Conservation (phyloP, 345 rosid genomes). For the Moricandia moricandioides region DNA sequence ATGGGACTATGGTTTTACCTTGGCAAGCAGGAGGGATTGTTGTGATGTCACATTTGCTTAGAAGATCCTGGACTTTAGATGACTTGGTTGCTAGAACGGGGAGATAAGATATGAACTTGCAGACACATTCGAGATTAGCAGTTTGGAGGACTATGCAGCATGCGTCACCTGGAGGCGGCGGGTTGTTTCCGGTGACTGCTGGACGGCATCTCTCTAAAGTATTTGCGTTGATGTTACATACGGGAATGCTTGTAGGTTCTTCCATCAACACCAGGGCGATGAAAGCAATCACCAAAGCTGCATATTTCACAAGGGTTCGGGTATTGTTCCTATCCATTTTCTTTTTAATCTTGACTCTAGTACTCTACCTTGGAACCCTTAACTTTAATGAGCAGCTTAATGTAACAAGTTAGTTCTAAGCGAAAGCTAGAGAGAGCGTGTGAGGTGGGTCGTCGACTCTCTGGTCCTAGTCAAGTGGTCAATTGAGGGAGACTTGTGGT, state of each 20-base stretch:
- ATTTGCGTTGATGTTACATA: constrained; percentile 44
- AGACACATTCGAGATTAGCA: constrained; percentile 48
- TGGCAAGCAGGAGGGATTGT: constrained; percentile 39
- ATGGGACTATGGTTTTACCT: constrained; percentile 17
- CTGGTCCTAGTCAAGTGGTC: constrained; percentile 9
- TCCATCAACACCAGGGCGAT: constrained; percentile 9
- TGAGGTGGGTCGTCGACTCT: constrained; percentile 20
- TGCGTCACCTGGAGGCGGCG: constrained; percentile 39
- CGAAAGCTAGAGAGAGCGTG: background rate
- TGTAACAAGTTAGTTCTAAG: background rate
- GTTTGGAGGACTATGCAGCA: constrained; percentile 45
- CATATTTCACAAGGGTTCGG: constrained; percentile 14
- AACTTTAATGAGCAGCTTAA: background rate
- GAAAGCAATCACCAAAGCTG: constrained; percentile 26
- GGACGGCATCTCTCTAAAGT: constrained; percentile 41
- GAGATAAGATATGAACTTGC: constrained; percentile 43
- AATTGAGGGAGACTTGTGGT: background rate
- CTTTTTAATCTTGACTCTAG: background rate
- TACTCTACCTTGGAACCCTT: background rate
- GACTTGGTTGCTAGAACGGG: constrained; percentile 35
- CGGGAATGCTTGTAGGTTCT: constrained; percentile 8
- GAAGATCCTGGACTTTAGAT: constrained; percentile 37
- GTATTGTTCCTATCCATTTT: constrained; percentile 19
- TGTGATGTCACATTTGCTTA: constrained; percentile 36
- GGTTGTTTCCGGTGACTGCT: constrained; percentile 46